Evolutionary conservation across 2,329 filamentous ascomycete genomes (phyloP).

Genomic region (Setomelanomma holmii): DNA sequence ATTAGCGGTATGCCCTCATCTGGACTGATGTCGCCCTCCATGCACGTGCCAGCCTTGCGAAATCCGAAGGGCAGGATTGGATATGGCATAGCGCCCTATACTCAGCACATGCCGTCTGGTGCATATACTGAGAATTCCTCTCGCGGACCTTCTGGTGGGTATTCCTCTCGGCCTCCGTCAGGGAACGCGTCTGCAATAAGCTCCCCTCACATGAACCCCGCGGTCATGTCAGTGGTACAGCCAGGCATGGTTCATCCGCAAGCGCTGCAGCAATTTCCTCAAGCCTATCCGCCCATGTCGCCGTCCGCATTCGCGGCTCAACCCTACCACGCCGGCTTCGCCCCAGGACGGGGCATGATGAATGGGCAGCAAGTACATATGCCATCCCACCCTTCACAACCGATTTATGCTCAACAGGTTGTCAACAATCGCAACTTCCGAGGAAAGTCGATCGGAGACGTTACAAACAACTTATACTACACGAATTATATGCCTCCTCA

Average conservation of each 20-base stretch:
- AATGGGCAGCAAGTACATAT: constrained; percentile 13
- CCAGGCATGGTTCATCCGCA: constrained; percentile 12
- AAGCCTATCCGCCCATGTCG: constrained; percentile 12
- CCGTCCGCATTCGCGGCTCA: constrained; percentile 18
- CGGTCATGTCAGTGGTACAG: constrained; percentile 18
- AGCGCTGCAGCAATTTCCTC: constrained; percentile 18
- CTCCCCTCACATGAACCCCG: constrained; percentile 20
- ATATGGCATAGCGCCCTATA: constrained; percentile 10
- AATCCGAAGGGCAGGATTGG: constrained; percentile 14
- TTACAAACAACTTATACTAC: constrained; percentile 36
- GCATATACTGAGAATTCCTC: constrained; percentile 29
- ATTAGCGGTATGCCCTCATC: constrained; percentile 1
- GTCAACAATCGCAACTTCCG: constrained; percentile 6
- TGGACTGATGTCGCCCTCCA: constrained; percentile 11
- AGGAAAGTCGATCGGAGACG: constrained; percentile 30
- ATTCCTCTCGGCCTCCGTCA: constrained; percentile 18
- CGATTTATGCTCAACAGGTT: constrained; percentile 19
- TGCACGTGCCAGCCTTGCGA: constrained; percentile 11
- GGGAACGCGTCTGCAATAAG: constrained; percentile 15
- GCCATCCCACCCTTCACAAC: constrained; percentile 9
- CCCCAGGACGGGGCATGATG: constrained; percentile 19
- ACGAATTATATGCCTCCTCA: constrained; percentile 10
- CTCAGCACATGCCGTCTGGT: constrained; percentile 4
- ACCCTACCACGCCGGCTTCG: constrained; percentile 15
- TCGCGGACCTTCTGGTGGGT: constrained; percentile 18